These are phyloP conservation scores for Penicillium frequentans DNA, from an alignment of 2,329 filamentous ascomycete genomes.

Conservation along the genomic window DNA sequence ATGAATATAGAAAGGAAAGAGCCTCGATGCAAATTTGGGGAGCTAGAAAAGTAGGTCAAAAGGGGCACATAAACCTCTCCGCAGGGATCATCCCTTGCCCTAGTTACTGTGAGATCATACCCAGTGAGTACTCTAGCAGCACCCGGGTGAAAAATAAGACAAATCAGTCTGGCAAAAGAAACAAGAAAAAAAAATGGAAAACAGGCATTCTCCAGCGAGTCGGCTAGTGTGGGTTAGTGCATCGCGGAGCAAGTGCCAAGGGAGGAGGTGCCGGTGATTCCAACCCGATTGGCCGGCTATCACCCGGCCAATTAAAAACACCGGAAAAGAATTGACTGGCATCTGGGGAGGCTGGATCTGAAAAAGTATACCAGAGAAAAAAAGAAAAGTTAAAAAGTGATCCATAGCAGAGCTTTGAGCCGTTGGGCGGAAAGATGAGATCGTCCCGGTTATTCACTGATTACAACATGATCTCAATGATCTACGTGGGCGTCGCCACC, in stretches of 20 bases:
- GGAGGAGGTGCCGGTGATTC: neutral
- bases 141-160: neutral
- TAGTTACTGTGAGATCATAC: neutral
- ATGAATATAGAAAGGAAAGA: neutral
- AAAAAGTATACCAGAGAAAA: neutral
- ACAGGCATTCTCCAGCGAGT: neutral
- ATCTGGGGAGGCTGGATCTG: neutral
- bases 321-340: neutral
- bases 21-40: neutral
- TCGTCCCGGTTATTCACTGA: neutral
- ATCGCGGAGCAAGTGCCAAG: neutral
- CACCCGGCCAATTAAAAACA: slow-evolving; percentile 3
- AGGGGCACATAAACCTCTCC: neutral
- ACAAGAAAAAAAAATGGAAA: neutral
- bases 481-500: neutral
- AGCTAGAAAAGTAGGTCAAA: neutral
- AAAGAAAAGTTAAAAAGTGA: no score
- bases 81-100: neutral
- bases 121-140: neutral
- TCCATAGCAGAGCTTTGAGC: neutral
- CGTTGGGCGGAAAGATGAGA: neutral
- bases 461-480: neutral
- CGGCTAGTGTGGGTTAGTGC: neutral
- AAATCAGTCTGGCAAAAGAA: neutral
- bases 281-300: slow-evolving; percentile 6